Base-by-base conservation (phyloP, 306 rosid genomes). In the Vigna trinervia region DNA sequence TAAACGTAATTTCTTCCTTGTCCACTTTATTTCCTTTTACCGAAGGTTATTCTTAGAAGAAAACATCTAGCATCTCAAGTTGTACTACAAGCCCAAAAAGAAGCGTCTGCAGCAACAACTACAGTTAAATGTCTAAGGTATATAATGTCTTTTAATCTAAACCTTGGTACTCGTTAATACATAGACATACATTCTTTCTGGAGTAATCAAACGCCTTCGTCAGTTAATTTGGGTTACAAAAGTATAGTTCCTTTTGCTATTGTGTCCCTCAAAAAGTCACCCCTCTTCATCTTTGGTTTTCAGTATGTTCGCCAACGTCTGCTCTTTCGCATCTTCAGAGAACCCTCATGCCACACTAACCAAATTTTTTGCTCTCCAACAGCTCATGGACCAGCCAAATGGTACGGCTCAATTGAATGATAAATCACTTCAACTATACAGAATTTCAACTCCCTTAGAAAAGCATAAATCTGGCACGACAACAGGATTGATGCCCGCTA, bases 91-190 rank as follows among this genome's bases (percentile, higher is more conserved):
- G 98, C 99, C 77, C 97, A 95, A 76, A 89, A 90, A 75, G 97
- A 92, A 84, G 96, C 96, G 76, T 74, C 85, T 15, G 84, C 83
- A 51, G 97, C 99, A 74, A 85, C 97, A 74, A 79, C 67, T 54
- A 81, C 89, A 54, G 88, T 91, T 81, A 92, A 78, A 85, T 90
- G 96, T 82, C 87, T 92, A 69, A 88, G 91, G 99, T 95, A 90
- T 38, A 60, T 58, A 43, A 32, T 41, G 17, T 73, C 74, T 14
- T 36, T 17, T 34, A 17, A 76, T 41, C 17, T 47, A 78, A 75
- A 76, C 51, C 15, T 12, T 43, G 36, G 48, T 47, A 75, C 38
- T 14, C 30, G 14, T 54, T 62, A 39, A 8, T 32, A 23, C 19
- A 36, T 63, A 12, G 48, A 41, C 48, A 68, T 79, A 69, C 28